A percentile compares a stretch with the other conserved stretches of the same genome.
These are phyloP conservation scores for Chamaenerion angustifolium DNA, from an alignment of 345 rosid genomes.

Conservation along the genomic window DNA sequence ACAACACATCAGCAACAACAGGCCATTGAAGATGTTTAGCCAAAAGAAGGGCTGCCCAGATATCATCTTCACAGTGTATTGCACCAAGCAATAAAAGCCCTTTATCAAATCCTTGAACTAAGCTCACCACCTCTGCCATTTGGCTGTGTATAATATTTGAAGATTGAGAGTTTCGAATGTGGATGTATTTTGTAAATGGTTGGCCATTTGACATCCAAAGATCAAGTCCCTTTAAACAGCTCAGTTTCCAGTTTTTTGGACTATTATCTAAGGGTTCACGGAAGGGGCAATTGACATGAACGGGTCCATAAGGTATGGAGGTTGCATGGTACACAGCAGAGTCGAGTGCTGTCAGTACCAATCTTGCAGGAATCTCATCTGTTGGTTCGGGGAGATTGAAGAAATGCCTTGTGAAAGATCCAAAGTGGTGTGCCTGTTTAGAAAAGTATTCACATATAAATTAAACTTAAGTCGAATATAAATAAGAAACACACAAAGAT, in stretches of 20 bases:
- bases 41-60: slow-evolving; percentile 79
- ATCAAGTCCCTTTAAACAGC: slow-evolving; percentile 74
- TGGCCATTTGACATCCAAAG: slow-evolving; percentile 54
- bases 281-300: slow-evolving; percentile 86
- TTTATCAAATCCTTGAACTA: slow-evolving; percentile 34
- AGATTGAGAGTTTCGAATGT: slow-evolving; percentile 27
- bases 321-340: slow-evolving; percentile 79
- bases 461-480: background rate
- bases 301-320: slow-evolving; percentile 65
- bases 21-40: slow-evolving; percentile 85
- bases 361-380: slow-evolving; percentile 61
- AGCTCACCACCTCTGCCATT: slow-evolving; percentile 41
- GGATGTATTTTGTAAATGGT: slow-evolving; percentile 74
- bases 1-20: slow-evolving; percentile 76
- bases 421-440: slow-evolving; percentile 64
- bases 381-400: slow-evolving; percentile 78
- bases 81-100: slow-evolving; percentile 71
- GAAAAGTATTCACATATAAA: background rate
- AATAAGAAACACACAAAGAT: no score
- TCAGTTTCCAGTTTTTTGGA: slow-evolving; percentile 38
- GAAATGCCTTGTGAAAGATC: slow-evolving; percentile 84
- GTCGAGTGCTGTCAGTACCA: slow-evolving; percentile 81
- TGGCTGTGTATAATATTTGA: slow-evolving; percentile 14
- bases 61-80: slow-evolving; percentile 65
- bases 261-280: slow-evolving; percentile 75